Base-by-base conservation (phyloP, 164 flowering plant genomes). In the Tinospora cordifolia region DNA sequence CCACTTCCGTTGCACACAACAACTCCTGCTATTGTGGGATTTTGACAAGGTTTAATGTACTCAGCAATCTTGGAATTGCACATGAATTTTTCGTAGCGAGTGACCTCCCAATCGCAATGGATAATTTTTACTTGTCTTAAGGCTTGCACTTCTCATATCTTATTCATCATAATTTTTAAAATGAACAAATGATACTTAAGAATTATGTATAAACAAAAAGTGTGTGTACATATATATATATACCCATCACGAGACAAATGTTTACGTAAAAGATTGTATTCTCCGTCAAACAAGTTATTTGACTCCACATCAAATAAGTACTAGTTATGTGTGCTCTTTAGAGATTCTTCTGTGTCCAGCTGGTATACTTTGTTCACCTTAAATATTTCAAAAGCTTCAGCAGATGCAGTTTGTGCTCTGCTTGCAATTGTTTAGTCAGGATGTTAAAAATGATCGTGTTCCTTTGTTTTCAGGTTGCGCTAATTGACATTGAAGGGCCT, bases 401-500 rank as follows among this genome's bases (percentile, higher is more conserved):
- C 30, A 12, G 3, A n/a, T 2, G 13, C 22, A 25, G 63, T 60
- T 8, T 60, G 12, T 26, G 15, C 14, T 1, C 12, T 60, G 30
- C 63, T 24, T 8, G 30, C 27, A 60, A 59, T 59, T 59, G 10
- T n/a, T 59, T 21, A 7, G 13, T 51, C 6, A 12, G 63, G 63
- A 59, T 59, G 27, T 59, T 4, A 24, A 26, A 60, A 60, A 60
- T 60, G 63, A 24, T 60, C 63, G 3, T 24, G 0, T 17, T 60
- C 63, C 40, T 76, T 10, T 39, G 47, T 46, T 69, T 70, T 8
- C 86, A 93, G 98, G 88, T 93, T 65, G 78, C 87, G 25, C 44
- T 93, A 36, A 66, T 93, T 71, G 91, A 90, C 62, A 68, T 81
- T 40, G 90, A 88, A 71, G 88, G 89, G 24, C 81, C 83, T 8